A percentile compares a stretch with the other conserved stretches of the same genome.
These are phyloP conservation scores for Cladosporium sp. DNA, from an alignment of 2,329 filamentous ascomycete genomes.

Conservation along the genomic window DNA sequence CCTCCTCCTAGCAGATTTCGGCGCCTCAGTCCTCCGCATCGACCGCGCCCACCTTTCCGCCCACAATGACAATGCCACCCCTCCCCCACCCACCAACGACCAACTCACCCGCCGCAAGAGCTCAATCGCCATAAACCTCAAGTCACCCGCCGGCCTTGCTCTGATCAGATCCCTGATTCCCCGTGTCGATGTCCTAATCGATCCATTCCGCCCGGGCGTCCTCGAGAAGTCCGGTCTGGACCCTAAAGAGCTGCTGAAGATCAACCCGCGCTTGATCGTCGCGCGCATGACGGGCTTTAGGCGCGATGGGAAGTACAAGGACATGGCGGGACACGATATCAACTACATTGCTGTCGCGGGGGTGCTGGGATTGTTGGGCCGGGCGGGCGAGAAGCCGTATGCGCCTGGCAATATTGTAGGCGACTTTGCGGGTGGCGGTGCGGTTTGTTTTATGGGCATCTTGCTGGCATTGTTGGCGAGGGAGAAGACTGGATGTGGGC, in stretches of 20 bases:
- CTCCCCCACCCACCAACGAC: slow-evolving; percentile 59
- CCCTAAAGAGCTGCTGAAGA: slow-evolving; percentile 62
- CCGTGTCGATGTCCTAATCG: slow-evolving; percentile 76
- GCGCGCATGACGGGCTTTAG: slow-evolving; percentile 89
- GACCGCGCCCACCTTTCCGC: slow-evolving; percentile 60
- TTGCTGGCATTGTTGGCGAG: slow-evolving; percentile 74
- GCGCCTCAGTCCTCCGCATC: slow-evolving; percentile 82
- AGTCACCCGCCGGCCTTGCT: slow-evolving; percentile 61
- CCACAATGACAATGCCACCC: slow-evolving; percentile 31
- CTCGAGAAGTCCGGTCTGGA: slow-evolving; percentile 80
- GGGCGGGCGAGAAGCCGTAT: slow-evolving; percentile 67
- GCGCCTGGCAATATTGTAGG: slow-evolving; percentile 81
- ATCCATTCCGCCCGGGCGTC: slow-evolving; percentile 89
- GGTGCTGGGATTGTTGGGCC: slow-evolving; percentile 73
- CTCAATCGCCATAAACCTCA: slow-evolving; percentile 78
- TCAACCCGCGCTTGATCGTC: slow-evolving; percentile 76
- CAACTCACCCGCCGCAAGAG: slow-evolving; percentile 77
- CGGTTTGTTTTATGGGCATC: slow-evolving; percentile 77
- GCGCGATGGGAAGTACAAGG: slow-evolving; percentile 77
- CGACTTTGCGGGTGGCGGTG: slow-evolving; percentile 89
- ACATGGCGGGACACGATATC: slow-evolving; percentile 94
- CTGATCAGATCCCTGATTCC: slow-evolving; percentile 67
- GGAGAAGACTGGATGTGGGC: slow-evolving; percentile 65
- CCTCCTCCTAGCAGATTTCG: slow-evolving; percentile 84
- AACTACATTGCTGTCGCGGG: slow-evolving; percentile 93